Percentiles rank a stretch among this genome's conserved stretches.
These are phyloP conservation scores for Rubus idaeus DNA, from an alignment of 306 rosid species.

Conservation along the genomic window DNA sequence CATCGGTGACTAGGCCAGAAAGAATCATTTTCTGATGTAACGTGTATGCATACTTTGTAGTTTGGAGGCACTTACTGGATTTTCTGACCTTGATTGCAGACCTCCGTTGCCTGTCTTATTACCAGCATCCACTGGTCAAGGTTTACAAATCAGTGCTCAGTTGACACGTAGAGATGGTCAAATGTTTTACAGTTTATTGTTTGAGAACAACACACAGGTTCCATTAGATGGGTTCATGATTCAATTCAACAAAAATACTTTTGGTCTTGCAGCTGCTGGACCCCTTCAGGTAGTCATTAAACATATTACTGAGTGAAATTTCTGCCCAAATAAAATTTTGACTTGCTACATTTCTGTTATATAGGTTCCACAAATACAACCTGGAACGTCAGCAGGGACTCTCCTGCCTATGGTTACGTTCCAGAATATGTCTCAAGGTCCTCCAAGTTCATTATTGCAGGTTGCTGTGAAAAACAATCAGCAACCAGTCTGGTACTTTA, in stretches of 20 bases:
- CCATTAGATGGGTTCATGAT: constrained; percentile 96
- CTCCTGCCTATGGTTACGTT: constrained; percentile 90
- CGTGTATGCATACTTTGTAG: constrained; percentile 13
- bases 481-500: constrained; percentile 96
- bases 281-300: constrained; percentile 66
- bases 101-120: constrained; percentile 82
- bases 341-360: constrained; percentile 23
- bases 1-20: not conserved
- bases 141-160: constrained; percentile 97
- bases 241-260: constrained; percentile 94
- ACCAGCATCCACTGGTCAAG: constrained; percentile 84
- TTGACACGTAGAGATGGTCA: constrained; percentile 73
- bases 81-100: constrained; percentile 46
- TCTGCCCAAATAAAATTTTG: constrained; percentile 20
- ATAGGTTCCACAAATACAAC: constrained; percentile 83
- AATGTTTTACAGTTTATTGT: constrained; percentile 75
- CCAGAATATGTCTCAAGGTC: constrained; percentile 96
- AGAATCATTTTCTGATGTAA: not conserved
- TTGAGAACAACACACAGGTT: constrained; percentile 78
- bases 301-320: not conserved
- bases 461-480: constrained; percentile 89
- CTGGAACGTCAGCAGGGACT: constrained; percentile 65
- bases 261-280: constrained; percentile 96
- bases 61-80: constrained; percentile 26
- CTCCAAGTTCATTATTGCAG: constrained; percentile 87